Percentiles rank a stretch among this genome's conserved stretches.
Conservation (phyloP, 306 rosid genomes). For the Fagus crenata region DNA sequence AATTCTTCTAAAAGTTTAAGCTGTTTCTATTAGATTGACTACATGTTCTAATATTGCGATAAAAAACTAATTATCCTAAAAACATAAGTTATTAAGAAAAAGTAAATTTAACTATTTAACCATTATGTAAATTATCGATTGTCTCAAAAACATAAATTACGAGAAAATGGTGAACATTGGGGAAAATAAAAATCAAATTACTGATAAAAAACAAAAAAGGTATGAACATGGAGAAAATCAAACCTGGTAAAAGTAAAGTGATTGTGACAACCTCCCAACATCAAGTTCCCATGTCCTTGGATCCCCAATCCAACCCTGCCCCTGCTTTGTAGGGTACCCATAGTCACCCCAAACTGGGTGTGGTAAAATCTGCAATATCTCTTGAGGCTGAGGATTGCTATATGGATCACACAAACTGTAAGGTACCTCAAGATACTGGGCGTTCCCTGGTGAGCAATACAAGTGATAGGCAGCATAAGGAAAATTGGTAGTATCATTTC, state of each 20-base stretch:
- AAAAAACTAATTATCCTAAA: too few species aligned
- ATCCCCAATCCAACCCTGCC: conserved; percentile 64
- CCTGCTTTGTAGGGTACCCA: conserved; percentile 57
- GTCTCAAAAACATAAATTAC: too few species aligned
- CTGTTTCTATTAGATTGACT: too few species aligned
- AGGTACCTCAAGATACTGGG: conserved; percentile 43
- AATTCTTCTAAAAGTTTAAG: too few species aligned
- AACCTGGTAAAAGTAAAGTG: conserved; percentile 66
- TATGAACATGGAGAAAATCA: neutral
- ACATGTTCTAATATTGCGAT: too few species aligned
- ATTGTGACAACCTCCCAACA: conserved; percentile 62
- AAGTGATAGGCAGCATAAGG: conserved; percentile 64
- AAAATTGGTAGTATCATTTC: conserved; percentile 38
- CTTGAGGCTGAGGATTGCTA: conserved; percentile 69
- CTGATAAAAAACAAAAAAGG: too few species aligned
- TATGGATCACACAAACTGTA: conserved; percentile 48
- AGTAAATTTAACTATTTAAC: too few species aligned
- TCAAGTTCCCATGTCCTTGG: conserved; percentile 67
- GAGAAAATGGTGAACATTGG: too few species aligned
- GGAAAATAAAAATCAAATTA: too few species aligned
- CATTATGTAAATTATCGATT: too few species aligned
- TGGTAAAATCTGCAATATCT: conserved; percentile 62
- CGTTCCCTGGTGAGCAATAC: conserved; percentile 56
- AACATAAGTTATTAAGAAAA: too few species aligned
- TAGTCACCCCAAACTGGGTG: conserved; percentile 63